A percentile compares a stretch with the other conserved stretches of the same genome.
phyloP scores from a whole-genome alignment of 177 flowering plant species.

The Vitis hybrid region DNA sequence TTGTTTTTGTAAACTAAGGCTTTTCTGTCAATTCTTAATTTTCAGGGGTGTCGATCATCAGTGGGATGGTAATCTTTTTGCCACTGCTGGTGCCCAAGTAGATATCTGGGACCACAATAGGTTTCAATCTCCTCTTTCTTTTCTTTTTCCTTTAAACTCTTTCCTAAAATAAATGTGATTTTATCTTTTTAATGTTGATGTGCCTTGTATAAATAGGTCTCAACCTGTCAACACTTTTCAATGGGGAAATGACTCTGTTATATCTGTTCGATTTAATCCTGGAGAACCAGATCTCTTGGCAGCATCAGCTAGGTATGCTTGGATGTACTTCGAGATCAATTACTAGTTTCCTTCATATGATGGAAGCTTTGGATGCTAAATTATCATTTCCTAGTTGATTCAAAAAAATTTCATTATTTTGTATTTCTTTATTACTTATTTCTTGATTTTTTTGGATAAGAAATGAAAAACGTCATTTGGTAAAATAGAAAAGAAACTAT shows the following conservation, averaged over 20 bases:
- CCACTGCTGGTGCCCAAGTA: conserved; percentile 93
- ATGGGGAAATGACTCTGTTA: conserved; percentile 78
- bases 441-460: background rate
- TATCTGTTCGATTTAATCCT: conserved; percentile 89
- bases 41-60: conserved; percentile 92
- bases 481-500: no score
- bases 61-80: conserved; percentile 79
- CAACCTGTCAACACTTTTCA: conserved; percentile 79
- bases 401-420: no score
- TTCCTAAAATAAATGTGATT: background rate
- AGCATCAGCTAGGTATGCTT: conserved; percentile 72
- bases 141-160: no score
- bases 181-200: conserved; percentile 10
- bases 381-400: no score
- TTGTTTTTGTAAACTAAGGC: background rate
- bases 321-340: background rate
- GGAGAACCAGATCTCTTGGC: conserved; percentile 84
- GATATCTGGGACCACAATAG: conserved; percentile 98
- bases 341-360: background rate
- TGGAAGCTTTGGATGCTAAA: no score
- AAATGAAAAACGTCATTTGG: no score
- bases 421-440: background rate
- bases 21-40: background rate
- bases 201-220: conserved; percentile 51
- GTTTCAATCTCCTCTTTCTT: conserved; percentile 29